phyloP scores from a whole-genome alignment of 305 asterid species.

The Plantago coronopus region DNA sequence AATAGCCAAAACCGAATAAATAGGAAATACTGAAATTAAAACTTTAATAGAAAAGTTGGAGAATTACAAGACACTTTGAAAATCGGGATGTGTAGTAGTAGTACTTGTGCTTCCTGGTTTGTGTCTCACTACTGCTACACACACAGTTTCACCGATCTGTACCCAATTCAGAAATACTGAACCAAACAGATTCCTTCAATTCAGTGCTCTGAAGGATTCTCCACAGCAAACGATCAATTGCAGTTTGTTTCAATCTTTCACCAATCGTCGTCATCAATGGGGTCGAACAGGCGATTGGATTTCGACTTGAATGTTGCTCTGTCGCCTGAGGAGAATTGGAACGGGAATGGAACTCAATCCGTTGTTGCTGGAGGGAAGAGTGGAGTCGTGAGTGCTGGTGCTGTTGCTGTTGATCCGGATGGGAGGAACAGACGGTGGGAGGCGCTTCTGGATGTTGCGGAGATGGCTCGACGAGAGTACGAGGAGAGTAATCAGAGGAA shows the following conservation, averaged over 20 bases:
- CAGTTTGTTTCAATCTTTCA: background rate
- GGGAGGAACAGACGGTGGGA: conserved; percentile 23
- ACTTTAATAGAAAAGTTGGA: no score
- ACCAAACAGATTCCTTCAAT: no score
- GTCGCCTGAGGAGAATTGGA: conserved; percentile 16
- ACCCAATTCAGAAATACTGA: no score
- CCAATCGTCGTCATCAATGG: no score
- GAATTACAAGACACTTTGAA: no score
- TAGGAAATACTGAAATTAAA: no score
- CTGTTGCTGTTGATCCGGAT: conserved; percentile 4
- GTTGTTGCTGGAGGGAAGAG: background rate
- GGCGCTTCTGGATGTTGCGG: conserved; percentile 32
- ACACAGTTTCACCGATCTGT: conserved; percentile 15
- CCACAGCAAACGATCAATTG: conserved; percentile 3
- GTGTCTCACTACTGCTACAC: conserved; percentile 14
- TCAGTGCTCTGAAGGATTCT: no score
- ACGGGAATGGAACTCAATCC: background rate
- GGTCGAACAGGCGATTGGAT: conserved; percentile 22
- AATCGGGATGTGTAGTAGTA: background rate
- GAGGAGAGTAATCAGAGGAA: background rate
- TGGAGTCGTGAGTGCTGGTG: no score
- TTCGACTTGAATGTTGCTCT: conserved; percentile 41
- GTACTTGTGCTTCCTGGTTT: background rate
- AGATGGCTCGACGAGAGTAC: conserved; percentile 25
- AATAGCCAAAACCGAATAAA: no score